Base-by-base conservation (phyloP, 164 flowering plant species). In the Liriodendron chinense region DNA sequence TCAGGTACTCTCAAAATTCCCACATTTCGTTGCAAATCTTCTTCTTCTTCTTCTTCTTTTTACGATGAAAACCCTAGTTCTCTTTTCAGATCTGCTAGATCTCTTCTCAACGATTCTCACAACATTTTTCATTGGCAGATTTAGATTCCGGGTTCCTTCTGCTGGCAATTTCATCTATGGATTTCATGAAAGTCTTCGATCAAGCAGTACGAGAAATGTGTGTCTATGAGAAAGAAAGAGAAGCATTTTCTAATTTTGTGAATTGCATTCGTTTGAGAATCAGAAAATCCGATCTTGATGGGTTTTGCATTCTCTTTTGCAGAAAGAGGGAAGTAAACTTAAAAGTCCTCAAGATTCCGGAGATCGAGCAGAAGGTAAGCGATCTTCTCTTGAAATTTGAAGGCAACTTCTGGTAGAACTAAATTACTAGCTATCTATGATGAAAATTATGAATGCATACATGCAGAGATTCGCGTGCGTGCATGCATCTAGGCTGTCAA, bases 141-240 rank as follows among this genome's bases (percentile, higher is more conserved):
- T 12, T 49, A 12, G 53, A 9, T 61, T 14, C 22, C 24, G 22
- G 22, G 9, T n/a, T 64, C 25, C 68, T 22, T 65, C 34, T 25
- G 23, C 20, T n/a, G 43, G 8, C 12, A 0, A n/a, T 59, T 68
- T 22, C 77, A 10, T 82, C 77, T 74, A 95, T 95, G 99, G 99
- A 95, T 89, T 96, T 96, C 90, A 94, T 96, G 97, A 96, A 96
- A 89, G 98, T 89, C 34, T 59, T 96, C 82, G 99, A 96, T 86
- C 98, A 96, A 78, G 87, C 99, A 6, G 96, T 96, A 16, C 88
- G 98, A 43, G 99, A 94, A 86, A 94, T 96, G 99, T 96, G 79
- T 84, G 93, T 61, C 5, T 34, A 34, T 34, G 43, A 34, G 18
- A 24, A 2, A 43, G 49, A n/a, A 34, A 34, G 7, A 34, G 24